Percentiles rank a stretch among this genome's conserved stretches.
Conservation (phyloP, 2,329 filamentous ascomycete species). For the Colletotrichum sp. region DNA sequence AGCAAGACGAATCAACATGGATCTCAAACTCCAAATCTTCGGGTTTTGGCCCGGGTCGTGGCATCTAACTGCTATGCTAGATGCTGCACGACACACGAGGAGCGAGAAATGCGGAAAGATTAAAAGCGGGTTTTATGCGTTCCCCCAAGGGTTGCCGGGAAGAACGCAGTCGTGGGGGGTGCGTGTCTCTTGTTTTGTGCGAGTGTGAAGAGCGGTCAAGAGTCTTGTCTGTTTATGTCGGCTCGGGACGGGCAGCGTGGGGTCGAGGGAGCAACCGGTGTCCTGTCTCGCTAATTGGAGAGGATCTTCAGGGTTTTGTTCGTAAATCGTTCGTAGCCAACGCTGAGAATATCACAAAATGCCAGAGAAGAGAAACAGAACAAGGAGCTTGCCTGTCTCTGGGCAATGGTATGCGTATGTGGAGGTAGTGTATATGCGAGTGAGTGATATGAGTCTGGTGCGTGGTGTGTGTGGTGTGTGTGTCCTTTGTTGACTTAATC, state of each 20-base stretch:
- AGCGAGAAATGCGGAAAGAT: background rate
- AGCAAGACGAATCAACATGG: constrained; percentile 51
- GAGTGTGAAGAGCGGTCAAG: background rate
- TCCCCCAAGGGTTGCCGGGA: background rate
- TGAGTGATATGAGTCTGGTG: background rate
- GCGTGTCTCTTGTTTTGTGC: background rate
- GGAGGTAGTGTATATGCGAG: background rate
- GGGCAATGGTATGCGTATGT: background rate
- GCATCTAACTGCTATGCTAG: background rate
- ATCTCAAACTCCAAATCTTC: constrained; percentile 51
- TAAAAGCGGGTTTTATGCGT: constrained; percentile 11
- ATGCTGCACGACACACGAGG: background rate
- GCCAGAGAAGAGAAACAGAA: background rate
- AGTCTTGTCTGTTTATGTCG: constrained; percentile 9
- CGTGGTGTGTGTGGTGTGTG: background rate
- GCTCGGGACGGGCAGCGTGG: constrained; percentile 9
- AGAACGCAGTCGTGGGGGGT: background rate
- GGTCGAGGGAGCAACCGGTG: constrained; percentile 14
- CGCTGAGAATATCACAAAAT: background rate
- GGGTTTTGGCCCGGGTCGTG: constrained; percentile 20
- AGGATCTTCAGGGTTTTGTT: background rate
- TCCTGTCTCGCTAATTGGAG: background rate
- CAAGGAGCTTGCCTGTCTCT: background rate
- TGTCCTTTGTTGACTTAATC: constrained; percentile 1
- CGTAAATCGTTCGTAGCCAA: background rate